These are phyloP conservation scores for Rhizomucor pusillus DNA, from an alignment of 371 early-diverging fungal genomes.

Conservation along the genomic window DNA sequence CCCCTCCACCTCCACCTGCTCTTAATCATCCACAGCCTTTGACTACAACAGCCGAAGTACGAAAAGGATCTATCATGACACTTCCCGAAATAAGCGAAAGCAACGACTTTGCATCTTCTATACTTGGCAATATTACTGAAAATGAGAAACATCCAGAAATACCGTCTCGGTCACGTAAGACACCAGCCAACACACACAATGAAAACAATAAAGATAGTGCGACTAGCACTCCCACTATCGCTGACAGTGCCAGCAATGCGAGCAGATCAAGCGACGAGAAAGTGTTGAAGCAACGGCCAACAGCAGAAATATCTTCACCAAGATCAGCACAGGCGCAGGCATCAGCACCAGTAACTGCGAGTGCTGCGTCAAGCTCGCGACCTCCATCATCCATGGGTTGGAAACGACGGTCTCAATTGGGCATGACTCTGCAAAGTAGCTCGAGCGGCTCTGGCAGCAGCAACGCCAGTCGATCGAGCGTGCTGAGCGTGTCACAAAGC, in stretches of 20 bases:
- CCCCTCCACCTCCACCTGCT: background rate
- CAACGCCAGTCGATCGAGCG: background rate
- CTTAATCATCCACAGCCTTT: background rate
- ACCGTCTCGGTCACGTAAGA: background rate
- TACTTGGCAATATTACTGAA: conserved; percentile 7
- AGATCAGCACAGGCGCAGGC: background rate
- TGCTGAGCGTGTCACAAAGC: conserved; percentile 4
- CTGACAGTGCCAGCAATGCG: background rate
- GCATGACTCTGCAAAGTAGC: conserved; percentile 1
- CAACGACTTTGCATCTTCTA: conserved; percentile 10
- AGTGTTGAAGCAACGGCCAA: background rate
- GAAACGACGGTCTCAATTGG: background rate
- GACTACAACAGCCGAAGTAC: background rate
- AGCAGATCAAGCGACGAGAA: background rate
- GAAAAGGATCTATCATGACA: conserved; percentile 2
- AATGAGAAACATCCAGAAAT: background rate
- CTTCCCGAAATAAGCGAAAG: conserved; percentile 14
- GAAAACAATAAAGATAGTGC: conserved; percentile 4
- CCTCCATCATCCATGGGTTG: conserved; percentile 6
- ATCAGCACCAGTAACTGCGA: background rate
- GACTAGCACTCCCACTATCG: conserved; percentile 1
- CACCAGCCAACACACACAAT: conserved; percentile 1
- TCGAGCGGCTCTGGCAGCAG: conserved; percentile 5
- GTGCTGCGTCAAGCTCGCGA: background rate
- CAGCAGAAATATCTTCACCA: background rate